Evolutionary conservation across 768 basidiomycete genomes (phyloP), one percentile per base, ranked within the genome.

Genomic region (Chalciporus pseudorubinellus): DNA sequence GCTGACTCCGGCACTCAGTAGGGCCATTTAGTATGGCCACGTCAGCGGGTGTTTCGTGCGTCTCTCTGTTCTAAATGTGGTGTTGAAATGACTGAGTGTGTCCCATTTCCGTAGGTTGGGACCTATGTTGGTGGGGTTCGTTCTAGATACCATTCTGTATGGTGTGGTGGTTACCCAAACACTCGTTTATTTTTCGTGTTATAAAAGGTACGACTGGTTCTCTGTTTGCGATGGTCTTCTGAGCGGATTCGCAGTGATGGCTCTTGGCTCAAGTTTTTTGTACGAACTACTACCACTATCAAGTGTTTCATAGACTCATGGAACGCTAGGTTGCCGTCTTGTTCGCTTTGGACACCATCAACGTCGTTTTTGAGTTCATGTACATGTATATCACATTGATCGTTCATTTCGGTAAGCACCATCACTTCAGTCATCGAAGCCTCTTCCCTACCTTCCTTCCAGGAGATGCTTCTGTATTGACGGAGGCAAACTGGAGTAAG

Each of bases 101-200:
- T 43, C 12, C 36, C 12, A n/a, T n/a, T 24, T 34, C 51, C 20
- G 16, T 54, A 72, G 67, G 26, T 58, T 67, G 44, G 73, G 73
- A 6, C 73, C 73, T 2, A 57, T 70, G 41, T 65, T 74, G 43
- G 50, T 67, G 33, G 73, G 73, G 34, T 57, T 70, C 28, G 58
- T 69, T 38, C 57, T 73, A 42, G 70, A 74, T 54, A 52, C 65
- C 21, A 60, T 70, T 29, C 50, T 74, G 42, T 72, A 62, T 50
- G 73, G 73, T 26, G 61, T 62, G 3, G 60, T 72, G 56, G 46
- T 71, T 28, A 63, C 60, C 34, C 74, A 74, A 58, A 62, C 63
- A 0, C 70, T 66, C 56, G 39, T 72, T 42, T 66, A 67, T 39
- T 64, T 61, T 39, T 63, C 64, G 5, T 62, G 53, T 33, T 65